Conservation (phyloP, 345 rosid species). For the Odontarrhena argentea region DNA sequence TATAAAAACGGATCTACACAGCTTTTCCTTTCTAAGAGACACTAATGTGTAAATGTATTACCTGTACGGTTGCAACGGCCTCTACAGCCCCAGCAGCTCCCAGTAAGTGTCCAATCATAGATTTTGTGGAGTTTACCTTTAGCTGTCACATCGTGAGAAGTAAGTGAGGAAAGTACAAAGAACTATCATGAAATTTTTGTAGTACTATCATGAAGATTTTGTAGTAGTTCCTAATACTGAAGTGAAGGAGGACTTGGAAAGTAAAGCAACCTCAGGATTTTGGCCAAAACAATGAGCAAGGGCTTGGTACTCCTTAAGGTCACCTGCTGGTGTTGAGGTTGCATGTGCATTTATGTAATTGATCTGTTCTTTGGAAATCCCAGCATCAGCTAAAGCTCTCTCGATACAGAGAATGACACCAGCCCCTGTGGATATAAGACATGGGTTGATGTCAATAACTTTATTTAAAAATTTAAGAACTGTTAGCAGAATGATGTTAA, state of each 20-base stretch:
- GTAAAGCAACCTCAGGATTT: conserved; percentile 62
- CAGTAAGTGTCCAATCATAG: conserved; percentile 90
- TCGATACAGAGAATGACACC: conserved; percentile 87
- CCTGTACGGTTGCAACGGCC: conserved; percentile 88
- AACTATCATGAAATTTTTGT: neutral
- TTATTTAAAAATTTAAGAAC: neutral
- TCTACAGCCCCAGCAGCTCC: conserved; percentile 98
- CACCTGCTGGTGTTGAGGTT: conserved; percentile 90
- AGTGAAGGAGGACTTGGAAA: neutral
- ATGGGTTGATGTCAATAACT: neutral
- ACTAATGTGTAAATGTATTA: conserved; percentile 32
- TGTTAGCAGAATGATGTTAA: neutral
- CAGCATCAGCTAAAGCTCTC: conserved; percentile 76
- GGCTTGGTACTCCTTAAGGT: conserved; percentile 78
- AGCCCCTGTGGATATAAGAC: conserved; percentile 48
- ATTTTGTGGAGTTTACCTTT: conserved; percentile 85
- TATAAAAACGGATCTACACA: neutral
- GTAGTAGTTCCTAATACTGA: neutral
- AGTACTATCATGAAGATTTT: neutral
- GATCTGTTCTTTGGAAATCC: conserved; percentile 67
- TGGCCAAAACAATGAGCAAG: conserved; percentile 79
- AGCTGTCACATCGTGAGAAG: conserved; percentile 49
- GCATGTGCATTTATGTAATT: conserved; percentile 96
- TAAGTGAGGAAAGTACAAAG: conserved; percentile 26
- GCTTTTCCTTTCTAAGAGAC: neutral